Evolutionary conservation across 2,329 filamentous ascomycete genomes (phyloP).

Genomic region (Exserohilum turcica): DNA sequence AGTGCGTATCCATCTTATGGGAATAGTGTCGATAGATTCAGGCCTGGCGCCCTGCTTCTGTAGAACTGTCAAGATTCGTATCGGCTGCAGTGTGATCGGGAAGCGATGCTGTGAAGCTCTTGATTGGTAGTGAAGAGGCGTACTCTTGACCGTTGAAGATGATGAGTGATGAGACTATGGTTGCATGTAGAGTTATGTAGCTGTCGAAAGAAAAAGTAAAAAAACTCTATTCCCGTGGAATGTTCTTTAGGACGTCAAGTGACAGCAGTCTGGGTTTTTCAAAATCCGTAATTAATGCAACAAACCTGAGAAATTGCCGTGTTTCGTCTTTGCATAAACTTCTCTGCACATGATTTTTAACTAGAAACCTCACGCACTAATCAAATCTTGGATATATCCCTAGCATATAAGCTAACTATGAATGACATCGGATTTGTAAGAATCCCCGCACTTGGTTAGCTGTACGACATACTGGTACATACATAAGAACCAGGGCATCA

Average conservation of each 20-base stretch:
- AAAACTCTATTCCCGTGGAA: background rate
- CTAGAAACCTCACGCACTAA: background rate
- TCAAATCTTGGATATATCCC: background rate
- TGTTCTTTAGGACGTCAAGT: background rate
- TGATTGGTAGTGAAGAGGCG: background rate
- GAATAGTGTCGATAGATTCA: slow-evolving; percentile 1
- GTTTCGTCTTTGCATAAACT: background rate
- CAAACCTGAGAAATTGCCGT: background rate
- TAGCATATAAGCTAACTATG: background rate
- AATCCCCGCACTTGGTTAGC: background rate
- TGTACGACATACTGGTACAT: background rate
- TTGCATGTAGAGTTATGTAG: background rate
- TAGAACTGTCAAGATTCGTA: background rate
- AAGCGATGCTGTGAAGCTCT: background rate
- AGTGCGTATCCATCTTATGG: too few species aligned
- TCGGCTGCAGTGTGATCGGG: background rate
- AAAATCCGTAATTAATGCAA: background rate
- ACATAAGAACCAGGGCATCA: background rate
- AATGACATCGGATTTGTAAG: background rate
- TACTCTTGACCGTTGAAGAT: background rate
- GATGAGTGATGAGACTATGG: background rate
- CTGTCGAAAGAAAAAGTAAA: background rate
- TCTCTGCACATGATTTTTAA: background rate
- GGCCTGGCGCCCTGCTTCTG: background rate
- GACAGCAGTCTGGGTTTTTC: background rate